Evolutionary conservation across 164 flowering plant species (phyloP).

Genomic region (Chloranthus sessilifolius): DNA sequence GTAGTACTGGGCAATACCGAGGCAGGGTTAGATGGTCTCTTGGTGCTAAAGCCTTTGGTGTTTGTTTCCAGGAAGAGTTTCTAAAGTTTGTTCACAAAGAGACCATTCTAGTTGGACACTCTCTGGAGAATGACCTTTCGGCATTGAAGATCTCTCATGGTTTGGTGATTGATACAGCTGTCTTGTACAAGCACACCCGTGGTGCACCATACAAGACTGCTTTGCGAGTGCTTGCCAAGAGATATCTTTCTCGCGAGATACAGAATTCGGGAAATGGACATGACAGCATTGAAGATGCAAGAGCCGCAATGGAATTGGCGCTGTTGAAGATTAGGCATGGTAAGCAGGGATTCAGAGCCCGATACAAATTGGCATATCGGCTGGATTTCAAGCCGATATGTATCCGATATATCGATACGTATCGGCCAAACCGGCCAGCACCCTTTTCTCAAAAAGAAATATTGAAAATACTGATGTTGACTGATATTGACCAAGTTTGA

Average conservation of each 20-base stretch:
- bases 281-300: constrained; percentile 97
- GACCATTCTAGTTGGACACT: constrained; percentile 91
- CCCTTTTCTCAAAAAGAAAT: too few species aligned
- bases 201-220: constrained; percentile 75
- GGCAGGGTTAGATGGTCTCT: too few species aligned
- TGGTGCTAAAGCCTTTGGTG: too few species aligned
- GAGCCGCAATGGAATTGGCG: constrained; percentile 88
- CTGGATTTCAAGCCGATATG: too few species aligned
- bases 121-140: constrained; percentile 90
- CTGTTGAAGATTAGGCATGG: constrained; percentile 78
- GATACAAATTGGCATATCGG: too few species aligned
- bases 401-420: too few species aligned
- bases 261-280: constrained; percentile 84
- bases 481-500: too few species aligned
- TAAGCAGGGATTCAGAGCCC: too few species aligned
- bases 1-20: too few species aligned
- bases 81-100: constrained; percentile 78
- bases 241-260: constrained; percentile 75
- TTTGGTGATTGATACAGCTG: constrained; percentile 86
- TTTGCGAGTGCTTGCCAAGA: constrained; percentile 69
- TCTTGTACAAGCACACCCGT: constrained; percentile 76
- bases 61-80: constrained; percentile 66
- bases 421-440: too few species aligned
- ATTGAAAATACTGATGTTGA: too few species aligned
- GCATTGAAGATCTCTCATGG: constrained; percentile 78